Evolutionary conservation across 164 flowering plant genomes (phyloP).

Genomic region (Houttuynia cordata): DNA sequence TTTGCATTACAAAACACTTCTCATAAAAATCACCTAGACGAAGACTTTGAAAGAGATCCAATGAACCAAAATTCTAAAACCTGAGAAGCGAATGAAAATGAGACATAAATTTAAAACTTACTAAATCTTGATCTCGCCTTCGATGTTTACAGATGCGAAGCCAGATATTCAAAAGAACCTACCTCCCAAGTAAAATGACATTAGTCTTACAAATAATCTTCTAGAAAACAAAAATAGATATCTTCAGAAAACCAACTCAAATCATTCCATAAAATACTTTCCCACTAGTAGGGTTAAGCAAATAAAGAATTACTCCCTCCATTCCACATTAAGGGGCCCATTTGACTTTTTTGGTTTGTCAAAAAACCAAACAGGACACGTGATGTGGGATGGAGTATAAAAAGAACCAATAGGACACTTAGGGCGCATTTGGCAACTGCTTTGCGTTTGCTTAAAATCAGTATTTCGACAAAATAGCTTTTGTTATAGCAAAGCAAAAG

Average conservation of each 20-base stretch:
- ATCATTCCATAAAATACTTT: no score
- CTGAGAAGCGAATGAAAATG: not conserved
- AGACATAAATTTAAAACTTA: conserved; percentile 12
- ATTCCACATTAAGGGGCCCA: no score
- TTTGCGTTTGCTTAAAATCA: no score
- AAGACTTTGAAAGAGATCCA: not conserved
- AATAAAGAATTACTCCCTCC: no score
- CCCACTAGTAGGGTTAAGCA: no score
- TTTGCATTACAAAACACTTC: not conserved
- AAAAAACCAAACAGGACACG: no score
- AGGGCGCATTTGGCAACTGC: no score
- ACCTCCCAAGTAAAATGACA: not conserved
- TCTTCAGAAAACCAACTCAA: not conserved
- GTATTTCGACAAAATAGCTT: no score
- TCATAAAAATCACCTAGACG: not conserved
- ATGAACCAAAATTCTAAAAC: conserved; percentile 2
- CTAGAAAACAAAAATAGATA: not conserved
- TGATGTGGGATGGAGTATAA: no score
- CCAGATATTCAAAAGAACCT: conserved; percentile 93
- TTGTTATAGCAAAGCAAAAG: no score
- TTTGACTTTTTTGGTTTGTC: no score
- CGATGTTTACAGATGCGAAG: conserved; percentile 76
- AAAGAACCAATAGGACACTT: no score
- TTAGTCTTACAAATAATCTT: not conserved
- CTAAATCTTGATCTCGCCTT: conserved; percentile 85